A percentile compares a stretch with the other conserved stretches of the same genome.
Evolutionary conservation across 495 filamentous ascomycete genomes (phyloP).

Genomic region (Talaromyces liani): DNA sequence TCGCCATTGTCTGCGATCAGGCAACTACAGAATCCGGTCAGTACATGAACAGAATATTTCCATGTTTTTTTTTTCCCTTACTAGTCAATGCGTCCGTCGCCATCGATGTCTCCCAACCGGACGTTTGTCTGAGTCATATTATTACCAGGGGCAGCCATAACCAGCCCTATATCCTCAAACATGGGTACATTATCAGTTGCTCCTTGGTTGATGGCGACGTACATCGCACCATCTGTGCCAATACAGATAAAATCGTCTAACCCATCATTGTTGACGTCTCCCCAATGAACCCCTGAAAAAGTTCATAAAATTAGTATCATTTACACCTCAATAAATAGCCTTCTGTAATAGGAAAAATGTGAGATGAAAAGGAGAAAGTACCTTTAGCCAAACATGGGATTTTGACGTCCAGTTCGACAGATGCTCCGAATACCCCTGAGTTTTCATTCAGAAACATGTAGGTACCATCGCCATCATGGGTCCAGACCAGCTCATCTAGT

Average conservation of each 20-base stretch:
- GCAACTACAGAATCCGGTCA: not conserved
- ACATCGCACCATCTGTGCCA: conserved; percentile 11
- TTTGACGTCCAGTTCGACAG: not conserved
- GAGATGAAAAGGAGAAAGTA: not conserved
- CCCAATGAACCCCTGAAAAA: conserved; percentile 5
- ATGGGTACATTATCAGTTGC: not conserved
- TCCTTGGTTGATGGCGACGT: conserved; percentile 15
- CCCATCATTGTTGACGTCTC: conserved; percentile 29
- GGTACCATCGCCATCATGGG: not conserved
- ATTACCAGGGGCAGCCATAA: not conserved
- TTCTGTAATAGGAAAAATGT: no score
- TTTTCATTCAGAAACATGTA: not conserved
- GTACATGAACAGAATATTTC: not conserved
- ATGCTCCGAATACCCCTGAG: not conserved
- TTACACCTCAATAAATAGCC: no score
- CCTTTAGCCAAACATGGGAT: not conserved
- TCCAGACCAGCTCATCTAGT: not conserved
- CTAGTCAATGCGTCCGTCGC: conserved; percentile 22
- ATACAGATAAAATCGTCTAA: conserved; percentile 34
- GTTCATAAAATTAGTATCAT: not conserved
- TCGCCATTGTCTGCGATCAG: not conserved
- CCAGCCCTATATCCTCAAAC: conserved; percentile 1
- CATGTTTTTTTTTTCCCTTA: not conserved
- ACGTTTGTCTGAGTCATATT: conserved; percentile 8
- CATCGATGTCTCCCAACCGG: conserved; percentile 19